Conservation (phyloP, 1,139 yeast species). For the Yueomyces sp. region DNA sequence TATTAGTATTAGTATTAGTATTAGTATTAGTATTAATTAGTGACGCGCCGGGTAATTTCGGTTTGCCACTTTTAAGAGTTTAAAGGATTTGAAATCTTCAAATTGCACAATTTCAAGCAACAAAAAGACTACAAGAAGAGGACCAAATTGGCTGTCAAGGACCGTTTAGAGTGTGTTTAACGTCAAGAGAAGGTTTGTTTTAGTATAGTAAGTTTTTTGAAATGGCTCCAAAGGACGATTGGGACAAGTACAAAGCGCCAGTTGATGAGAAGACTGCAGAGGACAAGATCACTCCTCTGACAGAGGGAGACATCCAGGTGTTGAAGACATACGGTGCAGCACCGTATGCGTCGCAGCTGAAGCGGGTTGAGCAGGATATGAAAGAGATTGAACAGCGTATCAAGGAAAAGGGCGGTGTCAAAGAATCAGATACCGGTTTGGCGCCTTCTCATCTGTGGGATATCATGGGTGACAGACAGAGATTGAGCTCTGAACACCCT, state of each 20-base stretch:
- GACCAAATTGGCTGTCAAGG: no score
- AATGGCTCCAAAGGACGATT: constrained; percentile 48
- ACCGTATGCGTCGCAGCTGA: constrained; percentile 75
- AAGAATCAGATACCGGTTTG: constrained; percentile 90
- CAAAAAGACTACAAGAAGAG: no score
- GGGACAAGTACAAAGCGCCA: constrained; percentile 95
- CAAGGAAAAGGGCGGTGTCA: constrained; percentile 86
- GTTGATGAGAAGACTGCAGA: constrained; percentile 43
- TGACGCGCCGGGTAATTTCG: no score
- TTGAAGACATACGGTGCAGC: constrained; percentile 95
- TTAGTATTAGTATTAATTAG: no score
- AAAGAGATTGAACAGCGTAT: constrained; percentile 73
- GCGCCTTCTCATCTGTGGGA: constrained; percentile 97
- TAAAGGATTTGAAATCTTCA: no score
- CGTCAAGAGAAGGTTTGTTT: no score
- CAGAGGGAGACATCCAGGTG: constrained; percentile 95
- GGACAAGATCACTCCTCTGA: constrained; percentile 73
- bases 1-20: no score
- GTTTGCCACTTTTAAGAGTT: no score
- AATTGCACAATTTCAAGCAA: no score
- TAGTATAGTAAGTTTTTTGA: no score
- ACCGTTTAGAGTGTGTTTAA: no score
- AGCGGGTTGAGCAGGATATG: constrained; percentile 73
- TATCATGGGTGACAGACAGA: constrained; percentile 87
- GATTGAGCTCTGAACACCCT: constrained; percentile 90